Percentiles rank a stretch among this genome's conserved stretches.
These are phyloP conservation scores for Ophiobolus disseminans DNA, from an alignment of 2,329 filamentous ascomycete genomes.

Conservation along the genomic window DNA sequence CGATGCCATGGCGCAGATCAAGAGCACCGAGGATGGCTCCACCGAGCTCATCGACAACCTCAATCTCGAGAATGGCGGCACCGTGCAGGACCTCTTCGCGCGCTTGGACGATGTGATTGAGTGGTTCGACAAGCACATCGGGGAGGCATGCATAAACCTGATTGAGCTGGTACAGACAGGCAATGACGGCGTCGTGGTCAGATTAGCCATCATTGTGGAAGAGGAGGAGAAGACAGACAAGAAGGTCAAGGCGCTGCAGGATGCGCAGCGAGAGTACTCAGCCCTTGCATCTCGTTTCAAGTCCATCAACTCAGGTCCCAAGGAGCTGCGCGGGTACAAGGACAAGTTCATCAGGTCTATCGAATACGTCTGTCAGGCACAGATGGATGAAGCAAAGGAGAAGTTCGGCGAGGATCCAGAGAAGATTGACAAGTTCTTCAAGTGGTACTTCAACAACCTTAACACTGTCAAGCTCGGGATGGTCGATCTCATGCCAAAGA, in stretches of 20 bases:
- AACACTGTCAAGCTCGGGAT: constrained; percentile 94
- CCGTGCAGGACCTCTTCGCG: constrained; percentile 88
- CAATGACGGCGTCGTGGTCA: constrained; percentile 87
- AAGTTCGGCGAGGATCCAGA: constrained; percentile 84
- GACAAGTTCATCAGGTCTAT: constrained; percentile 90
- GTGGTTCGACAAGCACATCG: constrained; percentile 95
- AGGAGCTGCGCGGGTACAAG: constrained; percentile 93
- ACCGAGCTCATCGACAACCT: constrained; percentile 87
- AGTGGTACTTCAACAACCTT: constrained; percentile 98
- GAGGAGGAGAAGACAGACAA: constrained; percentile 97
- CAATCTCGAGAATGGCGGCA: constrained; percentile 70
- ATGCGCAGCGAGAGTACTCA: constrained; percentile 93
- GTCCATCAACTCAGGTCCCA: constrained; percentile 91
- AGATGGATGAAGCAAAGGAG: constrained; percentile 74
- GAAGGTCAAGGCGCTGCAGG: constrained; percentile 87
- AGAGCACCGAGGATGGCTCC: constrained; percentile 80
- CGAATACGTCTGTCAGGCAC: constrained; percentile 72
- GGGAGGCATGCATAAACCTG: constrained; percentile 84
- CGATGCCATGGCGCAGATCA: constrained; percentile 96
- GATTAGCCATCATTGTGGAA: constrained; percentile 89
- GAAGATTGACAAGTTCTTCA: constrained; percentile 83
- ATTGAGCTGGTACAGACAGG: constrained; percentile 86
- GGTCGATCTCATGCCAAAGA: constrained; percentile 88
- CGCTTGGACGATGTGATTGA: constrained; percentile 86
- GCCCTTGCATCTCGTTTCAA: constrained; percentile 93